Evolutionary conservation across 2,329 filamentous ascomycete genomes (phyloP), one percentile per base, ranked within the genome.

Genomic region (Huntiella abstrusa): DNA sequence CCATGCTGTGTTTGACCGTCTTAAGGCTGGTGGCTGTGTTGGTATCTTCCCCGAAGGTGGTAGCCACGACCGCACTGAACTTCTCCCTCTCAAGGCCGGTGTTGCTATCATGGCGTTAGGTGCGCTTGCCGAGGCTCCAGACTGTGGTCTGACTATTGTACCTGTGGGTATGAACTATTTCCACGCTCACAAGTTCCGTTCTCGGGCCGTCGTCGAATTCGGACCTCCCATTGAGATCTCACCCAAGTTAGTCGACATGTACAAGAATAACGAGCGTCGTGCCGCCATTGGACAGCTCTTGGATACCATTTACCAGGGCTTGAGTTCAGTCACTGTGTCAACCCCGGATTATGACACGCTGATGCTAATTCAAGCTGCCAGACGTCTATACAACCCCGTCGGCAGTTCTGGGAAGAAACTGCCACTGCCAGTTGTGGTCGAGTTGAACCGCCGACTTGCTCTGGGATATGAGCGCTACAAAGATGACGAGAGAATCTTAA

Each of bases 121-220:
- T 35, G 81, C 91, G 1, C 68, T 96, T 44, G 85, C 83, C 4
- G 79, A 85, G 48, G 77, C 87, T 51, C 87, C 87, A 2, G 71
- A 88, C 52, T 94, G 84, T 57, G 85, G 83, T 28, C 68, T 98
- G 51, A 92, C 87, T 62, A 95, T 98, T 55, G 84, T 98, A 17
- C 91, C 91, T 3, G 87, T 91, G 44, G 88, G 88, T 55, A 95
- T 98, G 88, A 98, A 98, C 63, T 98, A 98, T 63, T 98, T 98
- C 64, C 88, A 96, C 62, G 83, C 88, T 0, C 88, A 98, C 70
- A 98, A 96, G 61, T 98, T 98, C 63, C 81, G 88, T 40, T 96
- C 88, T 52, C 76, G 91, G 58, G 91, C 88, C 33, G 88, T 98
- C 4, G 79, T 96, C 50, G 91, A 98, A 58, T 98, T 96, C 55